Percentiles rank a stretch among this genome's conserved stretches.
phyloP scores from a whole-genome alignment of 331 rosid genomes.

The Spiraea crenata region DNA sequence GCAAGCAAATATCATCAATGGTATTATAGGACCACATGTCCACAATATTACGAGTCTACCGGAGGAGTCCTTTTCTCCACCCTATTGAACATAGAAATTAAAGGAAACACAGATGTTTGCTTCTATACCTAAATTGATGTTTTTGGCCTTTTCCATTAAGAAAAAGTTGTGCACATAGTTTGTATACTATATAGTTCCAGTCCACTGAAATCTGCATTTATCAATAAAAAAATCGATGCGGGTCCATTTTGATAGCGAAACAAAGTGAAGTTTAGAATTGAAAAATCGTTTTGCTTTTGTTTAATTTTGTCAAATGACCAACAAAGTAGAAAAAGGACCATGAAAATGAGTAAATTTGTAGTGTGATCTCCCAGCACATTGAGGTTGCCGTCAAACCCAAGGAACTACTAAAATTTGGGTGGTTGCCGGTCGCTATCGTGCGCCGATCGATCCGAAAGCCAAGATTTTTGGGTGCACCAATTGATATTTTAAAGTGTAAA shows the following conservation, averaged over 20 bases:
- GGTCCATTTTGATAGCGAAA: neutral
- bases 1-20: no score
- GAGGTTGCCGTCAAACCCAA: slow-evolving; percentile 32
- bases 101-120: neutral
- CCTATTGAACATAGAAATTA: no score
- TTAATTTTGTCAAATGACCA: slow-evolving; percentile 7
- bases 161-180: neutral
- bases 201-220: neutral
- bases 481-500: neutral
- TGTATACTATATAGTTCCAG: no score
- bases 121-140: neutral
- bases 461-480: slow-evolving; percentile 3
- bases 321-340: slow-evolving; percentile 2
- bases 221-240: neutral
- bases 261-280: neutral
- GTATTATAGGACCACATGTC: neutral
- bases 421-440: slow-evolving; percentile 6
- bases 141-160: neutral
- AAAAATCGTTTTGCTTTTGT: neutral
- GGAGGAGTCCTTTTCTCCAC: no score
- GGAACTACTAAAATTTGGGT: slow-evolving; percentile 10
- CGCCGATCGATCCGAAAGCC: slow-evolving; percentile 8
- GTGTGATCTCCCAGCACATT: slow-evolving; percentile 27
- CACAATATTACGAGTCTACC: no score
- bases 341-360: slow-evolving; percentile 24